Base-by-base conservation (phyloP, 495 filamentous ascomycete genomes). In the Penicillium steckii region DNA sequence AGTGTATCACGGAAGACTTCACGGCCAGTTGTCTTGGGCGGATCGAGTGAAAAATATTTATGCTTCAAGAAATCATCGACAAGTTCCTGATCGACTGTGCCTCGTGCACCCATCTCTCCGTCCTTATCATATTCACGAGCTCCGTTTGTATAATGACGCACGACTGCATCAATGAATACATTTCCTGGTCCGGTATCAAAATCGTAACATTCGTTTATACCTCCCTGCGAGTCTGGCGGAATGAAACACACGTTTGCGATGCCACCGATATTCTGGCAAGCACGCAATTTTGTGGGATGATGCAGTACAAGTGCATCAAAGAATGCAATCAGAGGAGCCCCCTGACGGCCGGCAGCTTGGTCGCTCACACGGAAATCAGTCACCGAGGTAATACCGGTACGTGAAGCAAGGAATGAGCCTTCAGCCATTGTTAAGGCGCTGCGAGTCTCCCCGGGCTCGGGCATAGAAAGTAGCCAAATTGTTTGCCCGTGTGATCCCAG, bases 181-280 rank as follows among this genome's bases (percentile, higher is more conserved):
- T 73, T 75, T 9, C 69, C 69, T 17, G 70, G 70, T 21, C 70
- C 68, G n/a, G 70, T 72, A 61, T 83, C 81, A 48, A 80, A 83
- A 56, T 81, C 79, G 55, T 73, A 79, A 38, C 67, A 72, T 43
- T 66, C 69, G 15, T 76, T 67, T 13, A 78, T 59, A 18, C 74
- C 72, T 15, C 76, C 76, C 23, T 77, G 64, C 8, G 48, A 68
- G 38, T 81, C 79, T 0, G 82, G 75, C 4, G 79, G 79, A 21
- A 83, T 80, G 59, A 83, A 82, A 64, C 77, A 82, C 25, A 83
- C 76, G 55, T 84, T 84, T 25, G 75, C 79, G 37, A 83, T 83
- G 10, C 80, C 79, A 48, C 80, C 79, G 53, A 83, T 82, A 56
- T 84, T 84, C 64, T 84, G 80, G 55, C 78, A 82, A 8, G 73